These are phyloP conservation scores for Nicotiana sylvestris DNA, from an alignment of 257 asterid species.

Conservation along the genomic window DNA sequence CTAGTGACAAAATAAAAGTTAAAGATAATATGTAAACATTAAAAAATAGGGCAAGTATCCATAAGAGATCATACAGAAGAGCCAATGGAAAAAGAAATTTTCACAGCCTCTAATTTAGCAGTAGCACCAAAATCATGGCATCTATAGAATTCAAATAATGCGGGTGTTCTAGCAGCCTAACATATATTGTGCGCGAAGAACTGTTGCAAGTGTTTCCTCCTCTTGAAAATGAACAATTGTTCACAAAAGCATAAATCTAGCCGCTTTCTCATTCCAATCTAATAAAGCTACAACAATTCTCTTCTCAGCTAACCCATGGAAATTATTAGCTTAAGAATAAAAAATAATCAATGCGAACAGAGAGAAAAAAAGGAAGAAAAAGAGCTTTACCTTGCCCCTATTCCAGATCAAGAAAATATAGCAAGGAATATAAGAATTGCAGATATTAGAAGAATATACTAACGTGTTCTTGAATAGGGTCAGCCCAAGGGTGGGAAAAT, in stretches of 20 bases:
- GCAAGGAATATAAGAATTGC: not conserved
- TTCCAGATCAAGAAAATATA: not conserved
- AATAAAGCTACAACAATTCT: not conserved
- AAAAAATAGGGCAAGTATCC: not conserved
- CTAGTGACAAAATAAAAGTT: not conserved
- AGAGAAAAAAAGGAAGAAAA: not conserved
- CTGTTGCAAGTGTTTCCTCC: not conserved
- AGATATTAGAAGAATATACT: slow-evolving; percentile 16
- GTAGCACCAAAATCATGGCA: not conserved
- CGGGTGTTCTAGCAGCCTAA: not conserved
- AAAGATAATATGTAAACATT: not conserved
- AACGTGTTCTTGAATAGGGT: slow-evolving; percentile 75
- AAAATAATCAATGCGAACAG: not conserved
- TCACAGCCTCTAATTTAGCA: not conserved
- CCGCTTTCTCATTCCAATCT: not conserved
- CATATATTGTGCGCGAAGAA: not conserved
- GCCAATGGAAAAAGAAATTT: not conserved
- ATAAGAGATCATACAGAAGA: not conserved
- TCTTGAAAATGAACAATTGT: not conserved
- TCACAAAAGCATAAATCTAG: not conserved
- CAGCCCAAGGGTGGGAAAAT: slow-evolving; percentile 84
- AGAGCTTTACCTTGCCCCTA: not conserved
- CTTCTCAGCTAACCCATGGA: not conserved
- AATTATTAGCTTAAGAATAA: not conserved
- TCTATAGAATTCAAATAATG: not conserved